Evolutionary conservation across 2,329 filamentous ascomycete species (phyloP).

Genomic region (Gliomastix tumulicola): DNA sequence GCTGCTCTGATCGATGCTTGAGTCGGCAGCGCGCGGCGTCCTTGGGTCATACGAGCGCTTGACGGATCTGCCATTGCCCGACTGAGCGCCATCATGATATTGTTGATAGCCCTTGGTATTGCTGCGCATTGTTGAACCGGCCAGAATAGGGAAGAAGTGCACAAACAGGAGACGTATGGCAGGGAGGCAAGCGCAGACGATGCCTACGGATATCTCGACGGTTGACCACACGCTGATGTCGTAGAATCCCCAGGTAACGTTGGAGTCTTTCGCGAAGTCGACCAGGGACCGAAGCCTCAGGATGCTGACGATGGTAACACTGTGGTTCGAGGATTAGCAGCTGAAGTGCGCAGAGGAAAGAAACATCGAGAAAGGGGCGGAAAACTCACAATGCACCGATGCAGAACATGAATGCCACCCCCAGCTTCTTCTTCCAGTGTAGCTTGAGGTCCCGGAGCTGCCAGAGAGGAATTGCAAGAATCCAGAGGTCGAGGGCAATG

Average conservation of each 20-base stretch:
- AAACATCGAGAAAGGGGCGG: too few species aligned
- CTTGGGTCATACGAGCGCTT: too few species aligned
- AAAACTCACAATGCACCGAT: conserved; percentile 27
- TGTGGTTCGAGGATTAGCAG: too few species aligned
- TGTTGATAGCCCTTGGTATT: too few species aligned
- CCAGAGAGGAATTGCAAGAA: conserved; percentile 37
- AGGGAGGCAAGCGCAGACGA: conserved; percentile 16
- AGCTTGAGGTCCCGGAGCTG: conserved; percentile 28
- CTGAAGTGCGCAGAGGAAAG: too few species aligned
- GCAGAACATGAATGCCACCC: conserved; percentile 35
- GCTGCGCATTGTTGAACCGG: too few species aligned
- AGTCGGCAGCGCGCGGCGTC: too few species aligned
- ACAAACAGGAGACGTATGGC: conserved; percentile 12
- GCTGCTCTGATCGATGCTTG: too few species aligned
- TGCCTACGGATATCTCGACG: conserved; percentile 13
- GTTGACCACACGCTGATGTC: conserved; percentile 12
- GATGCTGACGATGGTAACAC: conserved; percentile 14
- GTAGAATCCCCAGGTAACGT: conserved; percentile 10
- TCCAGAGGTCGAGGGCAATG: conserved; percentile 39
- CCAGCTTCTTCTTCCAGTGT: conserved; percentile 33
- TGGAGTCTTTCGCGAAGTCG: conserved; percentile 5
- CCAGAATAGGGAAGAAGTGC: conserved; percentile 6
- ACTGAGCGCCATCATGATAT: too few species aligned
- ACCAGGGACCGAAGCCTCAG: conserved; percentile 10
- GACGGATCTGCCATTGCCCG: too few species aligned